phyloP scores from a whole-genome alignment of 768 basidiomycete genomes.

The Tulasnella sp. region DNA sequence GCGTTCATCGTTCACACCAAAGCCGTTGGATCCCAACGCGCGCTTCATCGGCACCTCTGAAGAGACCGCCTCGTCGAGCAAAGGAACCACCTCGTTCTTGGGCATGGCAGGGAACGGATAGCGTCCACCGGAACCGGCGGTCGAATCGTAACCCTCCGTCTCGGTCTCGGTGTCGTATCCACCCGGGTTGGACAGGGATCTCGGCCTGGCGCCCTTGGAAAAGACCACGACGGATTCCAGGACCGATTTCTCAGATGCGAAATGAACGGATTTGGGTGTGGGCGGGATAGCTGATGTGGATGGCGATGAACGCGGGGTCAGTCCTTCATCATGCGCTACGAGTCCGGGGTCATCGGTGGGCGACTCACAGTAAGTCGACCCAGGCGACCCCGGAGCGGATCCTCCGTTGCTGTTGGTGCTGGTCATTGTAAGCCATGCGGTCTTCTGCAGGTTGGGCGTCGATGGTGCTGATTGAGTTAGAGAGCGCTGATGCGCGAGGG shows the following conservation, averaged over 20 bases:
- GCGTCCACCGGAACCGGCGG: not conserved
- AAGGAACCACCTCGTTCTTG: not conserved
- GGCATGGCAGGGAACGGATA: conserved; percentile 29
- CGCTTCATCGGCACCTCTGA: not conserved
- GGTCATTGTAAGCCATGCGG: not conserved
- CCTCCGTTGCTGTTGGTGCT: not conserved
- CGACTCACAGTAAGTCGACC: conserved; percentile 7
- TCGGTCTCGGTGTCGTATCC: conserved; percentile 26
- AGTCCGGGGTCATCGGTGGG: not conserved
- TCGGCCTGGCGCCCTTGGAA: conserved; percentile 24
- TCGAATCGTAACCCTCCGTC: conserved; percentile 20
- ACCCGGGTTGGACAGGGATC: conserved; percentile 18
- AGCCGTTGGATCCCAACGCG: conserved; percentile 15
- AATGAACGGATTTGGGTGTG: conserved; percentile 28
- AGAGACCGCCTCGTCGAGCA: not conserved
- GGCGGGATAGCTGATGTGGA: conserved; percentile 20
- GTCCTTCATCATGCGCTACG: not conserved
- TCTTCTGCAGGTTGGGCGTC: conserved; percentile 6
- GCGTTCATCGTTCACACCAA: not conserved
- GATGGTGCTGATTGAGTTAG: conserved; percentile 27
- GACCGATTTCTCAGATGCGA: conserved; percentile 17
- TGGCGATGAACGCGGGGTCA: not conserved
- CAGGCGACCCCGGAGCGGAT: conserved; percentile 16
- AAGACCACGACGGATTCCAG: conserved; percentile 27
- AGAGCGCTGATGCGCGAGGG: conserved; percentile 18